Conservation (phyloP, 2,329 filamentous ascomycete genomes). For the Paradendryphiella salina region DNA sequence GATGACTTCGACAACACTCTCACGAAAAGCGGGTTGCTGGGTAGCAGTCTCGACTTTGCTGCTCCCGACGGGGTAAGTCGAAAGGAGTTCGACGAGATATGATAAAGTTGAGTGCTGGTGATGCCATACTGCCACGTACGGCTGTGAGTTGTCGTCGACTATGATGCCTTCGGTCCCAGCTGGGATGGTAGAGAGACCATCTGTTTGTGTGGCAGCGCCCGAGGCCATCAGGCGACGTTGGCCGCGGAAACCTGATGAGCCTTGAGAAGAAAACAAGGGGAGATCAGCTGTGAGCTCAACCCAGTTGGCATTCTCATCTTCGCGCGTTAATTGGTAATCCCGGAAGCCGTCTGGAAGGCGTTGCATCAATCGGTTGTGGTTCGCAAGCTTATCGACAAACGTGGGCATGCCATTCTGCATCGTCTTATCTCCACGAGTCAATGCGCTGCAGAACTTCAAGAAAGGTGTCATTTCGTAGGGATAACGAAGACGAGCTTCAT, state of each 20-base stretch:
- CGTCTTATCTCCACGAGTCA: conserved; percentile 56
- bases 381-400: conserved; percentile 66
- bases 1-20: conserved; percentile 73
- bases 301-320: conserved; percentile 82
- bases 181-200: conserved; percentile 63
- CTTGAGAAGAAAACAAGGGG: conserved; percentile 60
- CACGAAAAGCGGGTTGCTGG: conserved; percentile 55
- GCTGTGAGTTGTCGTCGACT: conserved; percentile 70
- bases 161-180: conserved; percentile 70
- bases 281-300: conserved; percentile 69
- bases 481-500: conserved; percentile 73
- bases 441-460: conserved; percentile 68
- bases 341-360: conserved; percentile 71
- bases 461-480: conserved; percentile 85
- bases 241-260: conserved; percentile 22
- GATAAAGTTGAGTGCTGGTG: conserved; percentile 77
- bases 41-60: conserved; percentile 54
- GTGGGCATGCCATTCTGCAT: conserved; percentile 54
- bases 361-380: conserved; percentile 75
- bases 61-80: conserved; percentile 65
- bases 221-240: conserved; percentile 32
- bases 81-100: conserved; percentile 75
- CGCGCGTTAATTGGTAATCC: conserved; percentile 75
- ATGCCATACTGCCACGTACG: conserved; percentile 74
- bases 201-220: conserved; percentile 9